Conservation (phyloP, 306 rosid species). For the Acacia acuminata region DNA sequence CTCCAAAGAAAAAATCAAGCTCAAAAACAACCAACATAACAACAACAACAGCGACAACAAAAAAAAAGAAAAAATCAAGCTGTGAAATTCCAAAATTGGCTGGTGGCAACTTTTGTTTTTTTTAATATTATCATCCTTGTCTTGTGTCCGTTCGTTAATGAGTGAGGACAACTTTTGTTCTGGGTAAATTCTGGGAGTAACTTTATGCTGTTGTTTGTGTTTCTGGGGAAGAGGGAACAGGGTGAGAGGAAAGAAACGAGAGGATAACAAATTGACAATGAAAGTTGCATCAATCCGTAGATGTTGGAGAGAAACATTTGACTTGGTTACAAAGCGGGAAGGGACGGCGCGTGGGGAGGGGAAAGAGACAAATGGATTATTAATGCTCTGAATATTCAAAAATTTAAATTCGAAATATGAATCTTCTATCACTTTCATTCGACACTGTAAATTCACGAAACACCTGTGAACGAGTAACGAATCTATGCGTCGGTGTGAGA, state of each 20-base stretch:
- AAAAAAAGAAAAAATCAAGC: not conserved
- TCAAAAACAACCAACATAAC: too few species aligned
- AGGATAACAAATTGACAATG: slow-evolving; percentile 9
- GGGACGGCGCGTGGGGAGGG: not conserved
- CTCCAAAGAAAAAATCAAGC: slow-evolving; percentile 1
- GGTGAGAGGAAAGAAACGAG: not conserved
- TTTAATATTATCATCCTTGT: too few species aligned
- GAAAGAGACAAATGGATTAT: not conserved
- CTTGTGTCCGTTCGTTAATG: too few species aligned
- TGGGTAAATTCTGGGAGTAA: not conserved
- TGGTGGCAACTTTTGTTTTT: too few species aligned
- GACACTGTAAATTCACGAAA: not conserved
- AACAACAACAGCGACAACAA: too few species aligned
- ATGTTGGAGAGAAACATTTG: not conserved
- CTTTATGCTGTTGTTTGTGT: not conserved
- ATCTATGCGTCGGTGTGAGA: not conserved
- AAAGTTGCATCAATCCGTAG: not conserved
- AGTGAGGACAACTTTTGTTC: too few species aligned
- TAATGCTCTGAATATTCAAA: not conserved
- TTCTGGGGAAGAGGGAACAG: too few species aligned
- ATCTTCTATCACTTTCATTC: not conserved
- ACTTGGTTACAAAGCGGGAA: not conserved
- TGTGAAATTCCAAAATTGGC: not conserved
- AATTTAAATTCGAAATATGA: not conserved
- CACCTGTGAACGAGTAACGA: not conserved